phyloP scores from a whole-genome alignment of 495 filamentous ascomycete genomes.

The Annulohypoxylon moriforme region DNA sequence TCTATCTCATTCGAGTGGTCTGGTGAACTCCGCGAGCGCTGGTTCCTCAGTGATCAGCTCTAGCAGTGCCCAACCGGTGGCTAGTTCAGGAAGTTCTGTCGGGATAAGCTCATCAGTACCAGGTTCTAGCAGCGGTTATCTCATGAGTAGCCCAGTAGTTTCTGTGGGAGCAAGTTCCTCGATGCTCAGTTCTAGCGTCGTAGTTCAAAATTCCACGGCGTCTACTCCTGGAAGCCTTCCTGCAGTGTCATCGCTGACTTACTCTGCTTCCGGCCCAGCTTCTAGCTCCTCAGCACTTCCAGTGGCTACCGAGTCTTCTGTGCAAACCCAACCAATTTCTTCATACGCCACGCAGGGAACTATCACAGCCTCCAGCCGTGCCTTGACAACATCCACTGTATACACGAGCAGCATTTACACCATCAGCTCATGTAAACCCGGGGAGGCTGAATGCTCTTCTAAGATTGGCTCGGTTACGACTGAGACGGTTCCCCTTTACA shows the following conservation, averaged over 20 bases:
- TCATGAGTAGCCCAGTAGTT: not conserved
- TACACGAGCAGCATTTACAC: slow-evolving; percentile 65
- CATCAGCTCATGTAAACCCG: slow-evolving; percentile 63
- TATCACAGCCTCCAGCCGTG: slow-evolving; percentile 48
- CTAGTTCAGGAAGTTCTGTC: slow-evolving; percentile 9
- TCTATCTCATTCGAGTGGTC: not conserved
- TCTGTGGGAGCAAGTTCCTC: slow-evolving; percentile 32
- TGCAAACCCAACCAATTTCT: slow-evolving; percentile 21
- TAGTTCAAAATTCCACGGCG: slow-evolving; percentile 28
- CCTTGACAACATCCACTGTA: slow-evolving; percentile 63
- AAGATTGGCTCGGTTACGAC: slow-evolving; percentile 60
- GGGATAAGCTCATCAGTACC: not conserved
- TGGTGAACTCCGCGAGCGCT: not conserved
- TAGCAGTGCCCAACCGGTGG: not conserved
- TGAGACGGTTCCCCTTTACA: slow-evolving; percentile 59
- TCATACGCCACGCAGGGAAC: slow-evolving; percentile 47
- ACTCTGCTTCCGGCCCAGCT: slow-evolving; percentile 51
- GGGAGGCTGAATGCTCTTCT: slow-evolving; percentile 66
- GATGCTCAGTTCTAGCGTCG: slow-evolving; percentile 22
- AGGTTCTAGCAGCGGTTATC: slow-evolving; percentile 2
- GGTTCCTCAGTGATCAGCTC: slow-evolving; percentile 19
- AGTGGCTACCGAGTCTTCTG: slow-evolving; percentile 31
- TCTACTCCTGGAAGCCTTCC: slow-evolving; percentile 1
- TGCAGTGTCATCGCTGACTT: slow-evolving; percentile 10
- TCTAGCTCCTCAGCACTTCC: slow-evolving; percentile 45